Percentiles rank a stretch among this genome's conserved stretches.
Conservation (phyloP, 768 basidiomycete genomes). For the Pleurotus eryngii region DNA sequence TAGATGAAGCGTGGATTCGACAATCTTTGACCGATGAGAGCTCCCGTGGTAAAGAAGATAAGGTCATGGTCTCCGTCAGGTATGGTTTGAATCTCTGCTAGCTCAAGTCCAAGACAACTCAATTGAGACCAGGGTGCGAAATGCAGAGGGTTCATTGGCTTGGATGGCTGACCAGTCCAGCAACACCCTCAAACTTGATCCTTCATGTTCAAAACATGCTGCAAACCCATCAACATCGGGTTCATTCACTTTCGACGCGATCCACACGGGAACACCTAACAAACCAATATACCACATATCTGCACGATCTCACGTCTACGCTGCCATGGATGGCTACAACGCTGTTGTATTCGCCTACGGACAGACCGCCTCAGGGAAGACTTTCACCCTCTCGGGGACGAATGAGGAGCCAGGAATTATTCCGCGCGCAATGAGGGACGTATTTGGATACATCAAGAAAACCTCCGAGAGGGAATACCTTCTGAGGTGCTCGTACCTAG, state of each 20-base stretch:
- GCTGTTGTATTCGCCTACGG: slow-evolving; percentile 93
- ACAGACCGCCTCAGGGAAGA: slow-evolving; percentile 76
- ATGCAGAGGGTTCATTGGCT: slow-evolving; percentile 46
- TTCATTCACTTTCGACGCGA: slow-evolving; percentile 66
- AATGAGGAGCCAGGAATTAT: slow-evolving; percentile 91
- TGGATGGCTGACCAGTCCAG: slow-evolving; percentile 40
- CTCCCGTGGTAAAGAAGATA: slow-evolving; percentile 69
- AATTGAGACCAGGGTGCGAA: slow-evolving; percentile 51
- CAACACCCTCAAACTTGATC: slow-evolving; percentile 60
- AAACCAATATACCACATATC: slow-evolving; percentile 76
- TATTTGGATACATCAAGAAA: slow-evolving; percentile 78
- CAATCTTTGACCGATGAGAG: slow-evolving; percentile 20
- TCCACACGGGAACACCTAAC: slow-evolving; percentile 77
- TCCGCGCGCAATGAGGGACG: slow-evolving; percentile 87
- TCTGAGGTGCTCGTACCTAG: slow-evolving; percentile 93
- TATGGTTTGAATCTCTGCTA: slow-evolving; percentile 20
- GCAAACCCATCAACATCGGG: slow-evolving; percentile 26
- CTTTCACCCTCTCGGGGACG: slow-evolving; percentile 62
- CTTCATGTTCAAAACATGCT: slow-evolving; percentile 47
- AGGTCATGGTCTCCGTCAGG: slow-evolving; percentile 85
- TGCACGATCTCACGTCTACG: slow-evolving; percentile 75
- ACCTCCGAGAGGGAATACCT: slow-evolving; percentile 85
- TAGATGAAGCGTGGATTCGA: slow-evolving; percentile 54
- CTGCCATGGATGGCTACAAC: slow-evolving; percentile 97
- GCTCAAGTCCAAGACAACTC: too few relatives aligned